A percentile compares a stretch with the other conserved stretches of the same genome.
Conservation (phyloP, 805 yeast genomes). For the Lipomyces anomalus region DNA sequence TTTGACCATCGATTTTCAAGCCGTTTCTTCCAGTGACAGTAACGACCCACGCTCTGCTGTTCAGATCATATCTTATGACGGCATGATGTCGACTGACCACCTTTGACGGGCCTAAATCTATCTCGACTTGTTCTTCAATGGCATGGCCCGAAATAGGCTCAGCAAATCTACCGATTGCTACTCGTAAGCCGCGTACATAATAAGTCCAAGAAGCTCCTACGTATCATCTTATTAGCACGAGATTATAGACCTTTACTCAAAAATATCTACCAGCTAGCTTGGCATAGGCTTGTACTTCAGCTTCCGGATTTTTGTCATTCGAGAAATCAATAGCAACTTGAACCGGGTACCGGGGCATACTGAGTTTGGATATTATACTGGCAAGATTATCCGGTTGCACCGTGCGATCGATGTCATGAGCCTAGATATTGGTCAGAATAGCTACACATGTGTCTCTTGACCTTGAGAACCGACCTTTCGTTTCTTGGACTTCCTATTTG, state of each 20-base stretch:
- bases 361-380: conserved; percentile 54
- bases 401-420: conserved; percentile 3
- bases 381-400: conserved; percentile 19
- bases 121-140: conserved; percentile 47
- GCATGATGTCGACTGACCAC: conserved; percentile 95
- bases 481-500: conserved; percentile 12
- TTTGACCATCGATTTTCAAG: conserved; percentile 74
- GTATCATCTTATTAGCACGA: too few relatives aligned
- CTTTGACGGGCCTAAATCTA: conserved; percentile 94
- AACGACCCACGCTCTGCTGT: conserved; percentile 78
- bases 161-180: conserved; percentile 85
- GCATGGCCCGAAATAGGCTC: conserved; percentile 26
- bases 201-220: conserved; percentile 71
- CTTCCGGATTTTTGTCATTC: conserved; percentile 59
- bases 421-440: not conserved
- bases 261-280: conserved; percentile 69
- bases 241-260: not conserved
- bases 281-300: conserved; percentile 95
- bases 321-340: conserved; percentile 67
- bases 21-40: conserved; percentile 86
- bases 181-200: conserved; percentile 71
- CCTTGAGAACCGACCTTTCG: conserved; percentile 12
- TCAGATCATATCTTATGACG: conserved; percentile 66
- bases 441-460: not conserved
- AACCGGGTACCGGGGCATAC: conserved; percentile 68